phyloP scores from a whole-genome alignment of 805 yeast genomes.

The Barnettozyma wickerhamii region DNA sequence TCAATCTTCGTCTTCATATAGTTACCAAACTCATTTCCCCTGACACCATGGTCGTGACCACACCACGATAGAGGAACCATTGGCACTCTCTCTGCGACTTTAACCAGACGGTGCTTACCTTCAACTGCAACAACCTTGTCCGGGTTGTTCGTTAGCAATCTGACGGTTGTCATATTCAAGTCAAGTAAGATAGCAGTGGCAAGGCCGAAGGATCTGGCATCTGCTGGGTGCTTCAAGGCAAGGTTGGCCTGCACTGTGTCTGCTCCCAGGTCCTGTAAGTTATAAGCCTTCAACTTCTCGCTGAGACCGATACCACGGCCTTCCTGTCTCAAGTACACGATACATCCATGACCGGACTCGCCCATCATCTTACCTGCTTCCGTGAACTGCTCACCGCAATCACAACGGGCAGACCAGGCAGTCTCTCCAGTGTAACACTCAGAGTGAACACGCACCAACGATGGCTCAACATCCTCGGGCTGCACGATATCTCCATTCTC shows the following conservation, averaged over 20 bases:
- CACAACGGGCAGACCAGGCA: slow-evolving; percentile 98
- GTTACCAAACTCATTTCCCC: slow-evolving; percentile 84
- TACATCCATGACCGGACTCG: slow-evolving; percentile 81
- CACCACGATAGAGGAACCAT: slow-evolving; percentile 96
- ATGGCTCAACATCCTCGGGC: slow-evolving; percentile 34
- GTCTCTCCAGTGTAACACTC: slow-evolving; percentile 99
- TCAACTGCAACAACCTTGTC: slow-evolving; percentile 95
- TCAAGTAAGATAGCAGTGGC: slow-evolving; percentile 93
- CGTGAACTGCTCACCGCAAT: slow-evolving; percentile 98
- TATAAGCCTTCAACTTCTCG: slow-evolving; percentile 94
- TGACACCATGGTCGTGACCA: slow-evolving; percentile 48
- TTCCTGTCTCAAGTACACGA: slow-evolving; percentile 93
- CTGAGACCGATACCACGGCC: slow-evolving; percentile 99
- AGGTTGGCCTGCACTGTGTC: slow-evolving; percentile 97
- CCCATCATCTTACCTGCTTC: slow-evolving; percentile 97
- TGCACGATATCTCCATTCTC: slow-evolving; percentile 32
- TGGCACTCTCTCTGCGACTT: slow-evolving; percentile 86
- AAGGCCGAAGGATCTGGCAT: slow-evolving; percentile 87
- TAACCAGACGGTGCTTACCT: slow-evolving; percentile 69
- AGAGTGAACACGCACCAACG: slow-evolving; percentile 85
- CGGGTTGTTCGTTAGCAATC: slow-evolving; percentile 89
- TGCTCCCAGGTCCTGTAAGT: slow-evolving; percentile 95
- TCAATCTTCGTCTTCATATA: slow-evolving; percentile 91
- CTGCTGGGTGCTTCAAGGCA: slow-evolving; percentile 93
- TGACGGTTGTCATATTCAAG: slow-evolving; percentile 66